These are phyloP conservation scores for Flaveria bidentis DNA, from an alignment of 129 eudicot species.

Conservation along the genomic window DNA sequence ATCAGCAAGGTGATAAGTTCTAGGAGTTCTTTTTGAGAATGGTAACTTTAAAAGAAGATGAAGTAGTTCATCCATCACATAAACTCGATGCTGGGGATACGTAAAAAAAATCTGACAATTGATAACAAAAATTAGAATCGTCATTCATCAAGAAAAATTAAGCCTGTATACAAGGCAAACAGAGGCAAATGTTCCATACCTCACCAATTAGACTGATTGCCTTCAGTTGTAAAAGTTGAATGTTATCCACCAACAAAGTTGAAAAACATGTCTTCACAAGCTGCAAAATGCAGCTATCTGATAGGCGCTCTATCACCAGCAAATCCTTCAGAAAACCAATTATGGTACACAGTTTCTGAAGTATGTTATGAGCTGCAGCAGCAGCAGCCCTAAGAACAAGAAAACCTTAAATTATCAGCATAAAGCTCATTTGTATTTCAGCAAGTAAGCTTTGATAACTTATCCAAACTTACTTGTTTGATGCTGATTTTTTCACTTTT, in stretches of 20 bases:
- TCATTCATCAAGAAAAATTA: slow-evolving; percentile 14
- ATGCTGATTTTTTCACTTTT: slow-evolving; percentile 63
- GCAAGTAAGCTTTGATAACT: not conserved
- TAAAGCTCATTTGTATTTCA: slow-evolving; percentile 15
- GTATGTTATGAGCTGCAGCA: slow-evolving; percentile 61
- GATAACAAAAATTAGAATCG: slow-evolving; percentile 20
- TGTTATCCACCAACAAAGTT: slow-evolving; percentile 82
- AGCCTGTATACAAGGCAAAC: slow-evolving; percentile 20
- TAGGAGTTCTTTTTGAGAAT: slow-evolving; percentile 65
- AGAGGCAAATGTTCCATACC: slow-evolving; percentile 46
- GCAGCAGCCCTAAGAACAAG: slow-evolving; percentile 59
- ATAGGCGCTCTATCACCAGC: slow-evolving; percentile 71
- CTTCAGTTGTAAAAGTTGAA: slow-evolving; percentile 91
- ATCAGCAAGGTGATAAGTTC: slow-evolving; percentile 92
- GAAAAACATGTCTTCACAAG: slow-evolving; percentile 79
- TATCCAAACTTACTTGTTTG: slow-evolving; percentile 54
- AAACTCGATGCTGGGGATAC: slow-evolving; percentile 77
- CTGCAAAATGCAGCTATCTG: slow-evolving; percentile 96
- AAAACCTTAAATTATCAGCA: slow-evolving; percentile 23
- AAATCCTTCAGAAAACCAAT: slow-evolving; percentile 75
- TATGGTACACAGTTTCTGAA: slow-evolving; percentile 84
- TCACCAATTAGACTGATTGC: slow-evolving; percentile 85
- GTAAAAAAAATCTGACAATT: slow-evolving; percentile 67
- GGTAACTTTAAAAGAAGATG: slow-evolving; percentile 81
- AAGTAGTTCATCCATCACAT: slow-evolving; percentile 85